Conservation (phyloP, 441 rosid genomes). For the Melastoma candidum region DNA sequence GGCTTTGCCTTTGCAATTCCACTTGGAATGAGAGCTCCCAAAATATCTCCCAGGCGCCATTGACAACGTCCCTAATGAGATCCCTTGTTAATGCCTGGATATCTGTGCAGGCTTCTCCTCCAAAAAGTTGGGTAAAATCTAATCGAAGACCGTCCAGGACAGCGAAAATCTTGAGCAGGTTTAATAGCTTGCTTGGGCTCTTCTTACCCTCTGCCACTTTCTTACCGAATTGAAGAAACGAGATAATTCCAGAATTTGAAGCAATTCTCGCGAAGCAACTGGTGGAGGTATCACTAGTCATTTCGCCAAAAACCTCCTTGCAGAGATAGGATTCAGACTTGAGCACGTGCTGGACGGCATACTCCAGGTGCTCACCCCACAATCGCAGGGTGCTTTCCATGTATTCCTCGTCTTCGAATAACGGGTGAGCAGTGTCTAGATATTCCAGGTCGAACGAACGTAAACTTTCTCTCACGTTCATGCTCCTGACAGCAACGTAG, state of each 20-base stretch:
- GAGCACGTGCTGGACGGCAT: too few species aligned
- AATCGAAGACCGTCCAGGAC: slow-evolving; percentile 44
- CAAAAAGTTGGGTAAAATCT: slow-evolving; percentile 57
- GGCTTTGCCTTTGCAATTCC: slow-evolving; percentile 22
- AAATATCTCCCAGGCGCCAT: slow-evolving; percentile 53
- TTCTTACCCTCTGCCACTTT: slow-evolving; percentile 47
- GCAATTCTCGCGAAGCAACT: slow-evolving; percentile 51
- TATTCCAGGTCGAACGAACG: slow-evolving; percentile 35
- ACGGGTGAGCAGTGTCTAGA: slow-evolving; percentile 29
- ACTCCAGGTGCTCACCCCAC: slow-evolving; percentile 52
- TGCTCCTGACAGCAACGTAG: slow-evolving; percentile 34
- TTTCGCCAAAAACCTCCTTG: slow-evolving; percentile 28
- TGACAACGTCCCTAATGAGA: slow-evolving; percentile 35
- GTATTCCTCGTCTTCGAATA: slow-evolving; percentile 33
- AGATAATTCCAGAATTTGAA: slow-evolving; percentile 32
- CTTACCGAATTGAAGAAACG: slow-evolving; percentile 49
- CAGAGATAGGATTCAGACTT: slow-evolving; percentile 42
- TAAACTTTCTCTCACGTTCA: slow-evolving; percentile 22
- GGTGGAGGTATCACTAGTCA: slow-evolving; percentile 21
- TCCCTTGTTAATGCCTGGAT: slow-evolving; percentile 46
- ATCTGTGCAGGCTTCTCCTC: slow-evolving; percentile 33
- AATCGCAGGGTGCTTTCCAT: slow-evolving; percentile 27
- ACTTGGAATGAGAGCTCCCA: slow-evolving; percentile 63
- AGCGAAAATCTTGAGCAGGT: slow-evolving; percentile 52
- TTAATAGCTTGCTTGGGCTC: slow-evolving; percentile 51